These are phyloP conservation scores for Debaryomyces prosopidis DNA, from an alignment of 805 yeast species.

Conservation along the genomic window DNA sequence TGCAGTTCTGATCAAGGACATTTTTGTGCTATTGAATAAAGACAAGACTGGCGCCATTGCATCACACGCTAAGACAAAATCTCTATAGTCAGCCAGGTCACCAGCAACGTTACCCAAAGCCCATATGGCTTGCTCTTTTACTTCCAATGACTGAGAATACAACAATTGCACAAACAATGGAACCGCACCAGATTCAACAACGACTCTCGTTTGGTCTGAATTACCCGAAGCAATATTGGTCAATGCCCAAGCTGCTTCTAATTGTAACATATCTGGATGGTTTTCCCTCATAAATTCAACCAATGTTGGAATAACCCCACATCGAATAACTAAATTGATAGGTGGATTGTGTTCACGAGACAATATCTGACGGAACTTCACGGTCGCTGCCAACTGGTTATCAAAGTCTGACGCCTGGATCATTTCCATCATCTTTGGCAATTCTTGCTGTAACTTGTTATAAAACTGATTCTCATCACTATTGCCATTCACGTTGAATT, in stretches of 20 bases:
- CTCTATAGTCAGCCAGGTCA: slow-evolving; percentile 88
- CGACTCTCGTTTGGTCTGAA: slow-evolving; percentile 84
- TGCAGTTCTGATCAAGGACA: slow-evolving; percentile 92
- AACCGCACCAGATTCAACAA: slow-evolving; percentile 91
- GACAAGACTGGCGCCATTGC: slow-evolving; percentile 88
- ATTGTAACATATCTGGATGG: slow-evolving; percentile 84
- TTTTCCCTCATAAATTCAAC: slow-evolving; percentile 76
- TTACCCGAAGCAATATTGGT: slow-evolving; percentile 96
- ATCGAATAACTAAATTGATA: slow-evolving; percentile 85
- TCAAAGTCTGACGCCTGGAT: slow-evolving; percentile 76
- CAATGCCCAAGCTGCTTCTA: slow-evolving; percentile 99
- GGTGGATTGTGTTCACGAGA: slow-evolving; percentile 97
- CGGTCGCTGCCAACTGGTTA: slow-evolving; percentile 82
- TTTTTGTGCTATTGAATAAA: slow-evolving; percentile 76
- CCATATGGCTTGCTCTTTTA: slow-evolving; percentile 98
- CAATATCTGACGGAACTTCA: slow-evolving; percentile 88
- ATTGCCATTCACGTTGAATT: slow-evolving; percentile 43
- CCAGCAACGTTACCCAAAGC: slow-evolving; percentile 99
- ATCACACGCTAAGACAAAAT: slow-evolving; percentile 77
- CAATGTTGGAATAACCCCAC: slow-evolving; percentile 91
- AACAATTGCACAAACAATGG: slow-evolving; percentile 85
- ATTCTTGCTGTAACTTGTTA: slow-evolving; percentile 51
- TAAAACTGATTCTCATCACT: slow-evolving; percentile 46
- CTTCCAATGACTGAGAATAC: slow-evolving; percentile 80
- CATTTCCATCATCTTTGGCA: slow-evolving; percentile 83